Conservation (phyloP, 495 filamentous ascomycete genomes). For the Terfezia boudieri region DNA sequence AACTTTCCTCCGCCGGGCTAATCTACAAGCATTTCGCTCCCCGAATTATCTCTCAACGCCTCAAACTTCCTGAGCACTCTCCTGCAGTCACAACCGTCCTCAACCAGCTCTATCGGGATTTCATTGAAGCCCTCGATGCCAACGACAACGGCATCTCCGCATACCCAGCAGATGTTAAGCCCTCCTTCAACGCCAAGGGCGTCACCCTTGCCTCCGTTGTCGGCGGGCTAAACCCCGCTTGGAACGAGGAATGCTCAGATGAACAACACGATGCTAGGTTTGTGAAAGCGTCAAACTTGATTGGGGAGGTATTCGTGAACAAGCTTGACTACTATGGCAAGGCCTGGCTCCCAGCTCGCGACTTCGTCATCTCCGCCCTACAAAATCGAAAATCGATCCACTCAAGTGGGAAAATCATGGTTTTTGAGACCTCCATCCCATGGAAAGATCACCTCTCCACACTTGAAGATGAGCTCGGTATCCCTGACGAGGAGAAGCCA, state of each 20-base stretch:
- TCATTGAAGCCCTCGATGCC: slow-evolving; percentile 88
- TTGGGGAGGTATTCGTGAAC: slow-evolving; percentile 62
- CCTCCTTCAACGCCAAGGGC: slow-evolving; percentile 57
- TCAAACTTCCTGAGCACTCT: slow-evolving; percentile 36
- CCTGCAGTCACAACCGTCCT: slow-evolving; percentile 51
- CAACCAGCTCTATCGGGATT: slow-evolving; percentile 75
- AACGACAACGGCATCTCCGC: slow-evolving; percentile 84
- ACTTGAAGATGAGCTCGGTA: slow-evolving; percentile 42
- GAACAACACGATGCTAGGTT: slow-evolving; percentile 62
- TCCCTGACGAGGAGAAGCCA: slow-evolving; percentile 29
- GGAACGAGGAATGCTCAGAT: slow-evolving; percentile 33
- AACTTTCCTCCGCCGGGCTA: slow-evolving; percentile 77
- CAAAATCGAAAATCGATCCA: slow-evolving; percentile 39
- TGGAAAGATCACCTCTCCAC: slow-evolving; percentile 94
- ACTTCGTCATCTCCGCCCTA: slow-evolving; percentile 52
- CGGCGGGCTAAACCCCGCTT: slow-evolving; percentile 55
- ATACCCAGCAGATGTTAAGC: slow-evolving; percentile 52
- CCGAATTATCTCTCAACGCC: slow-evolving; percentile 49
- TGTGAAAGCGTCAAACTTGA: slow-evolving; percentile 46
- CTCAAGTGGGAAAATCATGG: slow-evolving; percentile 51
- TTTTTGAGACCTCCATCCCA: slow-evolving; percentile 54
- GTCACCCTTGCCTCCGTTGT: slow-evolving; percentile 70
- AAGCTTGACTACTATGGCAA: slow-evolving; percentile 48
- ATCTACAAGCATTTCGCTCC: slow-evolving; percentile 91
- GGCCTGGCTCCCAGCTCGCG: slow-evolving; percentile 74